Base-by-base conservation (phyloP, 2,329 filamentous ascomycete genomes). In the Pochonia chlamydosporia region DNA sequence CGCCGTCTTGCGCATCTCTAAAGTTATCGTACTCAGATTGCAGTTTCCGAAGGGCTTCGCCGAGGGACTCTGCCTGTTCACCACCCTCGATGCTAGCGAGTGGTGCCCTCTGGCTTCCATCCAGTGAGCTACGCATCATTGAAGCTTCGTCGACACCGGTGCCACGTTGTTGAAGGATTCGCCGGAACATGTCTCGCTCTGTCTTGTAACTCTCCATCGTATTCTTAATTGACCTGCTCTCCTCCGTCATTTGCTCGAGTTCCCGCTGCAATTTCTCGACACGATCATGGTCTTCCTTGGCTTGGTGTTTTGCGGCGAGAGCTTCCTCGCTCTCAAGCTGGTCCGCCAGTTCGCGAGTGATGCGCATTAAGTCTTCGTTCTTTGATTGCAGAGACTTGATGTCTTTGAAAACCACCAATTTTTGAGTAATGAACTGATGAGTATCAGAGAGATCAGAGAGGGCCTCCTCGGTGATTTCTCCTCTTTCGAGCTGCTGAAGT, bases 181-280 rank as follows among this genome's bases (percentile, higher is more conserved):
- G 89, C 20, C 92, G 84, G 83, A 96, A 97, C 81, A 96, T 96
- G 63, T 99, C 92, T 52, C 93, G 85, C 69, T 99, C 93, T 58
- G 90, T 89, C 63, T 93, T 89, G 64, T 95, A 96, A 64, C 89
- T 95, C 71, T 96, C 89, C 53, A 90, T 87, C 48, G 91, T 88
- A 25, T 86, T 82, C 37, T 86, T 82, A 54, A 96, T 84, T 11
- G 87, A 87, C 55, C 85, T 81, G 44, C 95, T 81, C 62, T 96
- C 90, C 54, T 96, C 92, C 49, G 89, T 83, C 64, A 92, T 64
- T 43, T 86, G 82, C 54, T 85, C 78, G 21, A 95, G 76, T 54
- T 89, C 83, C 45, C 84, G 79, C 52, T 88, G 77, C 26, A 93
- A 71, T 40, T 77, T 79, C 55, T 85, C 80, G n/a, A 93, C 77